Evolutionary conservation across 2,329 filamentous ascomycete genomes (phyloP), one percentile per base, ranked within the genome.

Genomic region (Xylaria sp.): DNA sequence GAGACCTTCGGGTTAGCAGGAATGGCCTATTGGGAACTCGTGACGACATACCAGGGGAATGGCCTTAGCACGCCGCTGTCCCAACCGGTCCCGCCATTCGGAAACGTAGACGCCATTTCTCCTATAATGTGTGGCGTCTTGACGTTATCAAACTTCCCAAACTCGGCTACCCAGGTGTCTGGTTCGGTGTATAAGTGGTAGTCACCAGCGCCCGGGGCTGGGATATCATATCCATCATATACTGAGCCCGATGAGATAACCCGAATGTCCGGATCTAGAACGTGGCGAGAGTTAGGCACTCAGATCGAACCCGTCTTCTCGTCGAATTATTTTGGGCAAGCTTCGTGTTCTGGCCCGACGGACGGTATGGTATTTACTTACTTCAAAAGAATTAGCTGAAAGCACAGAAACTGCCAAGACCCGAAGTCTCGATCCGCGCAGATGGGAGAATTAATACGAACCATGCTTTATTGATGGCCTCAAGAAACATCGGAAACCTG

Each of bases 401-500:
- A 24, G 19, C 14, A 30, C 27, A 36, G n/a, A 30, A 34, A 8
- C 8, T 45, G 4, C 32, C 32, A 1, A 11, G 6, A 54, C 5
- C 6, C 5, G 12, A 30, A 17, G n/a, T 27, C 30, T 42, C 4
- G 24, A 24, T 4, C 12, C 42, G 24, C 19, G 12, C 5, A n/a
- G 2, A 39, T 53, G 36, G 11, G 7, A 9, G 19, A 50, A 24
- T 7, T 19, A 19, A 47, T 59, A 64, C 67, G 24, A 42, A 67
- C 64, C 64, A 89, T 6, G 79, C 81, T 34, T 80, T 79, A 53
- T 81, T 83, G 78, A 91, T 88, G 17, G 88, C 89, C 47, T 88
- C 77, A 69, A 89, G 82, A 78, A 91, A 89, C 72, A 83, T 79
- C 4, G 83, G 81, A 75, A 90, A 90, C 3, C 89, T 85, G 71